These are phyloP conservation scores for Platanthera zijinensis DNA, from an alignment of 106 monocot species.

Conservation along the genomic window DNA sequence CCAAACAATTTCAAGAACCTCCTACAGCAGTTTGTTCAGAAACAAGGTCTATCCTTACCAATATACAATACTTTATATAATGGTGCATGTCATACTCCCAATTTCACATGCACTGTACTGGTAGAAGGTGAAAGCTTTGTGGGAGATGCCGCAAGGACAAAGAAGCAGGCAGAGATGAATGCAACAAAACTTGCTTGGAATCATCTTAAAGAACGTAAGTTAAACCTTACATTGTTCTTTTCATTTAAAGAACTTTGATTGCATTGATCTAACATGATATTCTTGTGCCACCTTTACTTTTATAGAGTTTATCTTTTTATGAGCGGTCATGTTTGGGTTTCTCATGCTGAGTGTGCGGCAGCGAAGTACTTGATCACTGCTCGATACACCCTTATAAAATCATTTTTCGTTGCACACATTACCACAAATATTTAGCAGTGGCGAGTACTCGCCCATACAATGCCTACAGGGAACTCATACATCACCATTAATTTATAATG, in stretches of 20 bases:
- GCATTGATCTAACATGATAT: background rate
- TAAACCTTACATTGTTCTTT: background rate
- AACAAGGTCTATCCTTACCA: constrained; percentile 43
- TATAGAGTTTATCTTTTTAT: too few species aligned
- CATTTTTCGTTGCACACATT: too few species aligned
- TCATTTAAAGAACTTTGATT: background rate
- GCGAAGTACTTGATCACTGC: too few species aligned
- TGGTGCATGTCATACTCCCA: constrained; percentile 33
- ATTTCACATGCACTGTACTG: constrained; percentile 51
- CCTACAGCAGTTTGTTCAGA: constrained; percentile 50
- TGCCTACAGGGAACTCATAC: too few species aligned
- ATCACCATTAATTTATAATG: too few species aligned
- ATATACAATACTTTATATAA: constrained; percentile 30
- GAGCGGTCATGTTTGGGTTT: too few species aligned
- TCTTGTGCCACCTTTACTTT: too few species aligned
- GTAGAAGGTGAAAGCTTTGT: constrained; percentile 49
- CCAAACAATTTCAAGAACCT: constrained; percentile 47
- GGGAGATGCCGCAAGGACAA: constrained; percentile 48
- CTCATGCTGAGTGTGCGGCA: too few species aligned
- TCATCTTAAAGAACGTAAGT: constrained; percentile 51
- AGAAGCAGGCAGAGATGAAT: constrained; percentile 83
- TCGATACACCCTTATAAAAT: too few species aligned
- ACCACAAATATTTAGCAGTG: too few species aligned
- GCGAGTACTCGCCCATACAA: too few species aligned
- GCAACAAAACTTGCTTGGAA: constrained; percentile 79